Base-by-base conservation (phyloP, 2,329 filamentous ascomycete species). In the Hymenoscyphus infarciens region DNA sequence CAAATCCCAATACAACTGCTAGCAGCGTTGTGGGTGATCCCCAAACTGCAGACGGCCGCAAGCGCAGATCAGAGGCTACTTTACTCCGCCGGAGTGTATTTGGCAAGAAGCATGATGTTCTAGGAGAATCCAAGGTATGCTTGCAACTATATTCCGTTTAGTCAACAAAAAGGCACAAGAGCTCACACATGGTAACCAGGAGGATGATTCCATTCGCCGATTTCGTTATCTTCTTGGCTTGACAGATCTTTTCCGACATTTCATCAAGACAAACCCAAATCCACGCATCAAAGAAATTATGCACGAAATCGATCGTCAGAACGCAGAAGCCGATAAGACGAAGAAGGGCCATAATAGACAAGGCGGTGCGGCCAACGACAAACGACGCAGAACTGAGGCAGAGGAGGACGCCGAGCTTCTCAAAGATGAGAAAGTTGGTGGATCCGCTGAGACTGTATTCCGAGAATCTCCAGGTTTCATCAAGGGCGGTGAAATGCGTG, bases 241-340 rank as follows among this genome's bases (percentile, higher is more conserved):
- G 59, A 99, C 95, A 16, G 95, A 99, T 73, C 82, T 99, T 22
- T 99, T 99, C 80, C 92, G 96, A 68, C 95, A 99, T 78, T 99
- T 99, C 77, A 99, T 99, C 78, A 93, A 98, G 74, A 92, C 92
- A 8, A 99, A 97, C 74, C 94, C 93, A 5, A 93, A 99, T 73
- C 94, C 95, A 16, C 91, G 91, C 71, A 95, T 98, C 72, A 91
- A 94, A 71, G 91, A 96, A 63, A 92, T 97, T 70, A 95, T 98
- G 83, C 84, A 85, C 58, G 91, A 97, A 77, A 97, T 98, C 72
- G 95, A 99, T 77, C 88, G 91, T 56, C 93, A 97, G 75, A 96
- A 98, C 75, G 87, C 84, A 13, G 91, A 92, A 69, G 84, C 86
- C 33, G 81, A 82, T 45, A 89, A 83, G 67, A 82, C 82, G 10